Evolutionary conservation across 148 eudicot species (phyloP).

Genomic region (Persicaria tinctoria): DNA sequence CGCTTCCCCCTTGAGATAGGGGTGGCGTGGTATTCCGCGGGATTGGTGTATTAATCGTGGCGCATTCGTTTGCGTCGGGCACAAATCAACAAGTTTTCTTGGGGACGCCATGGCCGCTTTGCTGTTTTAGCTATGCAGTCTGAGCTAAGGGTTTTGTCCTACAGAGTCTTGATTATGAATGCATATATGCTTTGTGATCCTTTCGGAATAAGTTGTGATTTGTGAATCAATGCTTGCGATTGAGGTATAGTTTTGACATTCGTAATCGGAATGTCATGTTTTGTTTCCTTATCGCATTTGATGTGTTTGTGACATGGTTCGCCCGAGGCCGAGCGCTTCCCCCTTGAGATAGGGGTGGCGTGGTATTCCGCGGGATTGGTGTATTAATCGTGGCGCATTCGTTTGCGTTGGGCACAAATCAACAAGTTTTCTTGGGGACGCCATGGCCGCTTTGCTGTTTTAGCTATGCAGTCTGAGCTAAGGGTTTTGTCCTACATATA

Average conservation of each 20-base stretch:
- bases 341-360: slow-evolving; percentile 36
- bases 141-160: slow-evolving; percentile 26
- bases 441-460: slow-evolving; percentile 26
- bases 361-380: slow-evolving; percentile 43
- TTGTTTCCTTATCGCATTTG: background rate
- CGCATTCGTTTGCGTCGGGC: slow-evolving; percentile 29
- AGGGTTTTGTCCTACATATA: slow-evolving; percentile 24
- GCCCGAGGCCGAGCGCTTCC: slow-evolving; percentile 44
- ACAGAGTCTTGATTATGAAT: slow-evolving; percentile 13
- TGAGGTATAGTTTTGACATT: background rate
- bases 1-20: slow-evolving; percentile 37
- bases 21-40: slow-evolving; percentile 44
- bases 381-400: slow-evolving; percentile 30
- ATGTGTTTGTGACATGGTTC: slow-evolving; percentile 2
- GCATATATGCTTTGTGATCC: background rate
- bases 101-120: slow-evolving; percentile 27
- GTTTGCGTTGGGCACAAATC: slow-evolving; percentile 26
- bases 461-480: slow-evolving; percentile 25
- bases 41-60: slow-evolving; percentile 37
- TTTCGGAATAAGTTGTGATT: background rate
- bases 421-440: slow-evolving; percentile 15
- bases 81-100: slow-evolving; percentile 11
- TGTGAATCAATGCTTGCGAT: background rate
- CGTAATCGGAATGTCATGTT: background rate
- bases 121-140: slow-evolving; percentile 22